Evolutionary conservation across 495 filamentous ascomycete genomes (phyloP), one percentile per base, ranked within the genome.

Genomic region (Podospora appendiculata): DNA sequence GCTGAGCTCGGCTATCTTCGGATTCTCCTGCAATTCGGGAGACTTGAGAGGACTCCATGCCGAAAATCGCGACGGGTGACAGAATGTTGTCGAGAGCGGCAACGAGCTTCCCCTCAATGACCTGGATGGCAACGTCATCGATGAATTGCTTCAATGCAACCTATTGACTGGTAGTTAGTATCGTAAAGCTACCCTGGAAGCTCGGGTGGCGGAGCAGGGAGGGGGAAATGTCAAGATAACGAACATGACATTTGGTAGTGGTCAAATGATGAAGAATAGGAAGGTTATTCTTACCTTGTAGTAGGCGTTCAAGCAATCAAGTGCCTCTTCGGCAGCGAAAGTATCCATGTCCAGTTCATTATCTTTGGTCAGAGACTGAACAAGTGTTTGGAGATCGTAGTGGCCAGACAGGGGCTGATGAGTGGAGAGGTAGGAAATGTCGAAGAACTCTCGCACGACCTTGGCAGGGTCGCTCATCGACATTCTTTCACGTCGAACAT

Each of bases 91-190:
- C 48, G 11, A 82, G 61, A 8, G 58, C 54, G 14, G 54, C 56
- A n/a, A 86, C 63, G 39, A 86, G 71, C 58, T 79, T 79, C 32
- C 72, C 69, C 47, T 87, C 83, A 34, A 84, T 77, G 4, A 75
- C 83, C 39, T 83, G 69, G 5, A 72, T 74, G 13, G 77, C 70
- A 25, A 86, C 55, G 41, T 86, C 79, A 38, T 88, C 81, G n/a
- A 83, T 64, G 58, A 88, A 84, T 0, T 71, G 74, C 54, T 78
- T 72, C 48, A 83, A 60, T 0, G 83, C 76, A 57, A 86, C 76
- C 84, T 85, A 47, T 50, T 57, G 25, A 25, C 5, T 40, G 36
- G 13, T 2, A 38, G 36, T 47, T 58, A 25, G 25, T 5, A 5
- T 5, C 5, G 25, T 25, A 25, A 25, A 25, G 25, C 2, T 25